A percentile compares a stretch with the other conserved stretches of the same genome.
Evolutionary conservation across 345 rosid genomes (phyloP).

Genomic region (Pugionium cornutum): DNA sequence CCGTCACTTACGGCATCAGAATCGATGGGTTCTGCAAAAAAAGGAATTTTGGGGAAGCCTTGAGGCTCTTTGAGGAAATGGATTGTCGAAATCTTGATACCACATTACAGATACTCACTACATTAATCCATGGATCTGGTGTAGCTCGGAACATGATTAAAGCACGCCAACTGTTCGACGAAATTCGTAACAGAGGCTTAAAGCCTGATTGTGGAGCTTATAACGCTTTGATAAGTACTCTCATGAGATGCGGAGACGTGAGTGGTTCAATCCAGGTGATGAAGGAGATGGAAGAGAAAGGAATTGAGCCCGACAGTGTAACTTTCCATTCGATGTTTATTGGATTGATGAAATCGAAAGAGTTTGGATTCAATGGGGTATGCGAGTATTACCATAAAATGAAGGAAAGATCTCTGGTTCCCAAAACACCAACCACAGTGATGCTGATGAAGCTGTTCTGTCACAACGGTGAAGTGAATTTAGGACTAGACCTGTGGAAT

Average conservation of each 20-base stretch:
- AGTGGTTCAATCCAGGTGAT: conserved; percentile 58
- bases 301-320: conserved; percentile 54
- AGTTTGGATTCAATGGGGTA: conserved; percentile 53
- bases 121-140: conserved; percentile 85
- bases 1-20: conserved; percentile 58
- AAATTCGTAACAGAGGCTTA: conserved; percentile 53
- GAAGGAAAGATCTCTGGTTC: conserved; percentile 59
- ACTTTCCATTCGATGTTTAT: conserved; percentile 69
- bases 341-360: conserved; percentile 63
- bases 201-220: conserved; percentile 64
- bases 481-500: conserved; percentile 63
- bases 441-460: conserved; percentile 86
- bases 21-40: conserved; percentile 88
- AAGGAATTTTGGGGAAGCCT: conserved; percentile 63
- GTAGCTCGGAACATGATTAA: conserved; percentile 50
- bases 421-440: conserved; percentile 66
- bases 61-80: conserved; percentile 81
- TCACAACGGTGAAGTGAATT: conserved; percentile 51
- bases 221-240: conserved; percentile 72
- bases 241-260: conserved; percentile 52
- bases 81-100: conserved; percentile 45
- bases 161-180: conserved; percentile 75
- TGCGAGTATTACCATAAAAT: conserved; percentile 55
- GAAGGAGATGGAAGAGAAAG: conserved; percentile 73
- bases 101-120: conserved; percentile 66